Base-by-base conservation (phyloP, 179 eudicot genomes). In the Gypsophila paniculata region DNA sequence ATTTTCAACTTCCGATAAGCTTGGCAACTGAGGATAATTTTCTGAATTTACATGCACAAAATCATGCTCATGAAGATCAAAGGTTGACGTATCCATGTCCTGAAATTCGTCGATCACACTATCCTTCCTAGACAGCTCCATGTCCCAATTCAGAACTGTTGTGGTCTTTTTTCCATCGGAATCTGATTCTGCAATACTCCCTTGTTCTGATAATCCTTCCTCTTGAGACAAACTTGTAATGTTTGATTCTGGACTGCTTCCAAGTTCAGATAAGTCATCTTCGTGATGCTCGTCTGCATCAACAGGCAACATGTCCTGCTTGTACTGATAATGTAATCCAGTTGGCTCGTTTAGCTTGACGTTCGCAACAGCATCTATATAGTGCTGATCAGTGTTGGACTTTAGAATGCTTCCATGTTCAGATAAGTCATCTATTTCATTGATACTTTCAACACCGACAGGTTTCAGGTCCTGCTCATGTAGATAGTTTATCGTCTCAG, bases 1-100 rank as follows among this genome's bases (percentile, higher is more conserved):
- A 22, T 77, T 65, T 65, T 22, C 68, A 22, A 29, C 75, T 64
- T 74, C 71, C 68, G 15, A 21, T 11, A 25, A n/a, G 23, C 34
- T 25, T 13, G 52, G 17, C 17, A 46, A 10, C 4, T 11, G 52
- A 66, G 75, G 72, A 44, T 48, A 68, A 18, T 15, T 53, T 49
- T 66, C 48, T 4, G 58, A 39, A 73, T 46, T 26, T 66, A 60
- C 70, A 51, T 77, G 74, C 67, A 80, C 77, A 69, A 78, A 73
- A 58, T 58, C 77, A 67, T 73, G 70, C 72, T 85, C 81, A 15
- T 77, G 61, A 74, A 78, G 72, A 51, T 79, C 76, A 59, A 67
- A 49, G n/a, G 71, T 71, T 71, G 61, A 12, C 67, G 51, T 62
- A 26, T 51, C 55, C 55, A 66, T 29, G 66, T 64, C 82, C 32